Evolutionary conservation across 1,284 basidiomycete genomes (phyloP), one percentile per base, ranked within the genome.

Genomic region (Trametes polyzona): DNA sequence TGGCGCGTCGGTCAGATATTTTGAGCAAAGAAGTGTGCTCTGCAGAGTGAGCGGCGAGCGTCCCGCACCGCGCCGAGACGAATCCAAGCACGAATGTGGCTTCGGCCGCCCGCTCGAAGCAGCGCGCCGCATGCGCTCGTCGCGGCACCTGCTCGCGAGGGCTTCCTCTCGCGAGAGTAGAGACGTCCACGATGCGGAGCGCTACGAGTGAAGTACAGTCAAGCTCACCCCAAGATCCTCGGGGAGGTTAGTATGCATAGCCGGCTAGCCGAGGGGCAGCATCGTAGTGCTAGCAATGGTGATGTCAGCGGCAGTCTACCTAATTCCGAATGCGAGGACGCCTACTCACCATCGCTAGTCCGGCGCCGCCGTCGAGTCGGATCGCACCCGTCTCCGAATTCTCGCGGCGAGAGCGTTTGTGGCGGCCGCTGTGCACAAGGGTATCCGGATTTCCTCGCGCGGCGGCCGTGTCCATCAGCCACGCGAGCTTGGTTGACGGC

Each of bases 311-410:
- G 42, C 51, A n/a, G 42, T 36, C 21, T 9, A 5, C 16, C 23
- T 36, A 40, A 54, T 54, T 54, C 52, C 52, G 43, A 54, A 47
- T 54, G 10, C n/a, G 17, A n/a, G n/a, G 23, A 29, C 21, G 40
- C 12, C 23, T 36, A 12, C 35, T 23, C 17, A 35, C 35, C 33
- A 26, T n/a, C 33, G n/a, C 19, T 5, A 4, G 6, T 17, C 32
- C 19, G 21, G 30, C 46, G 46, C 33, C 2, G 16, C 4, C 47
- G 21, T 14, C 5, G 2, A 1, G 16, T 48, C n/a, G 11, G 10
- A 17, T 36, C 2, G 1, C 17, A 21, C 36, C 1, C 11, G 6
- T 11, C 14, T 30, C 47, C 47, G 47, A 33, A 3, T 52, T 8
- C 10, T 42, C 23, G 21, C 33, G 40, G 23, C 3, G 2, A 14